phyloP scores from a whole-genome alignment of 139 green algal genomes.

The Closterium sp. region DNA sequence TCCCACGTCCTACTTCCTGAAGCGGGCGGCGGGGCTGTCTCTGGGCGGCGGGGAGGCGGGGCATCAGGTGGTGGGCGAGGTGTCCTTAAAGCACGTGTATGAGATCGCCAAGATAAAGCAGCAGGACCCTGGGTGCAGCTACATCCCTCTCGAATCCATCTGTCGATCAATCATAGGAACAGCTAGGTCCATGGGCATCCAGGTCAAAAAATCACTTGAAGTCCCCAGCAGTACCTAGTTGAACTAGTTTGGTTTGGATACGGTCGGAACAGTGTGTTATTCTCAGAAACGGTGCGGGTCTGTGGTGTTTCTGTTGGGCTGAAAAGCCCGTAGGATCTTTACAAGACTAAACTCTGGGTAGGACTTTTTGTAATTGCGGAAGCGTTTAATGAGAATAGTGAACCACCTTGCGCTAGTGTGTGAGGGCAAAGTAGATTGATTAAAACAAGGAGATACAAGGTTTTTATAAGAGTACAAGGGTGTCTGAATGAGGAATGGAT shows the following conservation, averaged over 20 bases:
- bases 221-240: too few species aligned
- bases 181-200: slow-evolving; percentile 86
- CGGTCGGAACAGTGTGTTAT: not conserved
- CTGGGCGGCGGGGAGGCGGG: slow-evolving; percentile 71
- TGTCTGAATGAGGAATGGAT: too few species aligned
- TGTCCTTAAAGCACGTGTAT: slow-evolving; percentile 91
- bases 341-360: too few species aligned
- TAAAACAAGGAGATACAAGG: too few species aligned
- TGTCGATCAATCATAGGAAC: slow-evolving; percentile 75
- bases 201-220: slow-evolving; percentile 54
- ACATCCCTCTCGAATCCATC: slow-evolving; percentile 72
- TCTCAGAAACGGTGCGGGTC: not conserved
- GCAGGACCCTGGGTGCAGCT: slow-evolving; percentile 61
- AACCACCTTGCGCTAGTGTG: too few species aligned
- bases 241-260: too few species aligned
- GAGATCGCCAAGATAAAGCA: slow-evolving; percentile 89
- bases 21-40: slow-evolving; percentile 73
- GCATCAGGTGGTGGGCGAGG: slow-evolving; percentile 69
- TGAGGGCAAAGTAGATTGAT: too few species aligned
- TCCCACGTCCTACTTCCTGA: slow-evolving; percentile 84
- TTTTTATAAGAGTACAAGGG: too few species aligned
- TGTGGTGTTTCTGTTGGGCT: too few species aligned
- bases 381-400: too few species aligned
- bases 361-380: too few species aligned
- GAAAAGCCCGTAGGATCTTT: too few species aligned